A percentile compares a stretch with the other conserved stretches of the same genome.
These are phyloP conservation scores for Lippia alba DNA, from an alignment of 305 asterid species.

Conservation along the genomic window DNA sequence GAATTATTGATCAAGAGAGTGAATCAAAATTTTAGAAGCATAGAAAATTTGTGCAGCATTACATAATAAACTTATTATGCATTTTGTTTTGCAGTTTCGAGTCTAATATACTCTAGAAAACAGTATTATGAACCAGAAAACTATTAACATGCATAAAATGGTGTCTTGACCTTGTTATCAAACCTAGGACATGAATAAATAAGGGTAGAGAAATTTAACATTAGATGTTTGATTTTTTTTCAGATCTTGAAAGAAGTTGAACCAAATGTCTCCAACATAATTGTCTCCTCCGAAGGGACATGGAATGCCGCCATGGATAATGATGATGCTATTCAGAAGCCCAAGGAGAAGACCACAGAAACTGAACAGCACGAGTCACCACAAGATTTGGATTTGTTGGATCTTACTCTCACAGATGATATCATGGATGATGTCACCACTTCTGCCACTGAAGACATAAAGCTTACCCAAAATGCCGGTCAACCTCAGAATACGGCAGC, in stretches of 20 bases:
- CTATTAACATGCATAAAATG: too few relatives aligned
- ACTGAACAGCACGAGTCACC: constrained; percentile 40
- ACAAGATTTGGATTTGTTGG: constrained; percentile 55
- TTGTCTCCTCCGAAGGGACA: constrained; percentile 82
- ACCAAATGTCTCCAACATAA: constrained; percentile 60
- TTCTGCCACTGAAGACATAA: constrained; percentile 55
- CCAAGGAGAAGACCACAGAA: constrained; percentile 43
- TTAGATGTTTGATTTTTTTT: constrained; percentile 31
- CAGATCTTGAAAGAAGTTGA: constrained; percentile 86
- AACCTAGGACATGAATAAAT: neutral
- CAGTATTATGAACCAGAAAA: too few relatives aligned
- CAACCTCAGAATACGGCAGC: constrained; percentile 33
- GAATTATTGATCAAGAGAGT: neutral
- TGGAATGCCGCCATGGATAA: constrained; percentile 69
- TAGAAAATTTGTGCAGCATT: neutral
- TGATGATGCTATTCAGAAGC: constrained; percentile 51
- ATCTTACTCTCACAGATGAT: constrained; percentile 72
- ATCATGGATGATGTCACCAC: constrained; percentile 39
- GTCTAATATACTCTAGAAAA: neutral
- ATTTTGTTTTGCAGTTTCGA: neutral
- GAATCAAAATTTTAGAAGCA: neutral
- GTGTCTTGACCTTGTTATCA: neutral
- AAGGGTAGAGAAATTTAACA: neutral
- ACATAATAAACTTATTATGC: neutral
- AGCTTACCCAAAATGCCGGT: constrained; percentile 36